phyloP scores from a whole-genome alignment of 2,329 filamentous ascomycete genomes.

The Fusarium ramigenum region DNA sequence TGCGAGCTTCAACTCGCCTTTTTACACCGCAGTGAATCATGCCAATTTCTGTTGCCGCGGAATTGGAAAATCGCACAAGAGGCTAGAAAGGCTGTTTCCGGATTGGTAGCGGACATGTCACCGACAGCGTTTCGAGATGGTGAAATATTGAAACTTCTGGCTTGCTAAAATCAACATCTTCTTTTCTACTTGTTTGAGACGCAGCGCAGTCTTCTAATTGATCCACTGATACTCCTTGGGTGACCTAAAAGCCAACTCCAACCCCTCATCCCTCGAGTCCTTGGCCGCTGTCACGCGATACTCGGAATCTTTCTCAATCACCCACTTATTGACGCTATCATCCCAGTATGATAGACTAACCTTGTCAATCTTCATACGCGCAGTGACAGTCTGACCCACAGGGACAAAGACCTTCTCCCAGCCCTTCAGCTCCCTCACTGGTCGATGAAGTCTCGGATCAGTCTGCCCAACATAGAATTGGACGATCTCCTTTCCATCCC shows the following conservation, averaged over 20 bases:
- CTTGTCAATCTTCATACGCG: conserved; percentile 11
- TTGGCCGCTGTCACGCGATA: conserved; percentile 20
- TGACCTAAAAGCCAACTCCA: background rate
- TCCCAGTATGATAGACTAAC: conserved; percentile 31
- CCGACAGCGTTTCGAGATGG: conserved; percentile 11
- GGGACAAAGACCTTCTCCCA: conserved; percentile 20
- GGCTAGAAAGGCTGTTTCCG: background rate
- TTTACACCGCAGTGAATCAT: background rate
- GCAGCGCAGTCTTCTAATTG: background rate
- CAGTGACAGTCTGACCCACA: conserved; percentile 12
- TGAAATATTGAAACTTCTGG: conserved; percentile 2
- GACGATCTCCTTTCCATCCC: conserved; percentile 22
- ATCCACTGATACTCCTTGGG: conserved; percentile 6
- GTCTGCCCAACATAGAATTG: conserved; percentile 24
- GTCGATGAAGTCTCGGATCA: conserved; percentile 1
- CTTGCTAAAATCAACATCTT: background rate
- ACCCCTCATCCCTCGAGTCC: conserved; percentile 17
- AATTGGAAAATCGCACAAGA: background rate
- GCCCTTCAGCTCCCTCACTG: conserved; percentile 23
- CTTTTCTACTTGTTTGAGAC: background rate
- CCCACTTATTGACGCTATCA: conserved; percentile 20
- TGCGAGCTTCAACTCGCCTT: conserved; percentile 20
- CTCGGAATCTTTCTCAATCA: conserved; percentile 15
- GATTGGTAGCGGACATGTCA: background rate
- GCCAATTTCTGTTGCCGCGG: background rate